These are phyloP conservation scores for Powellomyces hirtus DNA, from an alignment of 192 early-diverging fungal species.

Conservation along the genomic window DNA sequence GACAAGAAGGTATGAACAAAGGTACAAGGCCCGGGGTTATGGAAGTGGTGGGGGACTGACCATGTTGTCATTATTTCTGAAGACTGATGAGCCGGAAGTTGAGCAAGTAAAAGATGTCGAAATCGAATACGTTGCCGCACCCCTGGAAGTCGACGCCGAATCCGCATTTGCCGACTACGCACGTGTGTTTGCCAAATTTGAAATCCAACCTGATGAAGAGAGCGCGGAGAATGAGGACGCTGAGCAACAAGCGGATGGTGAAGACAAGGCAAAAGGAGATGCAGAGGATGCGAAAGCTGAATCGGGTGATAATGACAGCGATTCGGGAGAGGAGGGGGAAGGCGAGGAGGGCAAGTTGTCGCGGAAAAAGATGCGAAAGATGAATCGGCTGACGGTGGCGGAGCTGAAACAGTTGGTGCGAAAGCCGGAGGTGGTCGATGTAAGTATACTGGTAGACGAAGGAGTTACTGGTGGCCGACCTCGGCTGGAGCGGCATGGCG, in stretches of 20 bases:
- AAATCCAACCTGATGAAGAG: conserved; percentile 4
- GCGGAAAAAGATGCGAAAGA: conserved; percentile 52
- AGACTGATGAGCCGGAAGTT: too few species aligned
- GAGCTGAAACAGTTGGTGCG: conserved; percentile 88
- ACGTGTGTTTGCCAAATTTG: conserved; percentile 46
- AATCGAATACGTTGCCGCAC: conserved; percentile 50
- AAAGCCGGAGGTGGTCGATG: conserved; percentile 94
- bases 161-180: conserved; percentile 39
- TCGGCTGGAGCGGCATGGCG: too few species aligned
- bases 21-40: too few species aligned
- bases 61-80: too few species aligned
- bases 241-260: neutral
- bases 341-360: conserved; percentile 35
- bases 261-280: conserved; percentile 22
- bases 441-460: too few species aligned
- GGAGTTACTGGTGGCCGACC: too few species aligned
- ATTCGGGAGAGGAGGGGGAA: conserved; percentile 26
- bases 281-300: conserved; percentile 1
- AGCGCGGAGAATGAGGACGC: conserved; percentile 22
- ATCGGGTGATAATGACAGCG: conserved; percentile 20
- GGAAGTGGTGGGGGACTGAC: too few species aligned
- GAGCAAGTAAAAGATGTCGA: conserved; percentile 37
- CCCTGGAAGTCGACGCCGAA: conserved; percentile 18
- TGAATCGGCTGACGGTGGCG: conserved; percentile 73
- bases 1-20: too few species aligned